Evolutionary conservation across 2,329 filamentous ascomycete species (phyloP), one percentile per base, ranked within the genome.

Genomic region (Colletotrichum orbiculare): DNA sequence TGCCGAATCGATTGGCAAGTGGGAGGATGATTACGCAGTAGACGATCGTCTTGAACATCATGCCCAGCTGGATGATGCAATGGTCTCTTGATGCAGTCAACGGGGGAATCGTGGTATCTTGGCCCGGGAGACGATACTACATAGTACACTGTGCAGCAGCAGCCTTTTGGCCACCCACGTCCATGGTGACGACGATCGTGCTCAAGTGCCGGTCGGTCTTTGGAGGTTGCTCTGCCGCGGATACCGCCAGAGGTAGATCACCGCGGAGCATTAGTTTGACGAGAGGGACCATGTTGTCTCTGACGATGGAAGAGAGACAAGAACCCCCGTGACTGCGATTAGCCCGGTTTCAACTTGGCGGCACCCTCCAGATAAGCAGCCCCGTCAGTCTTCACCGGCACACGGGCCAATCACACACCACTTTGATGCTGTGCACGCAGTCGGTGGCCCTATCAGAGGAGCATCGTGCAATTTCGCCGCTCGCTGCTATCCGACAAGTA

Each of bases 281-380:
- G 33, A 56, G 41, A 49, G 17, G 17, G 15, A 41, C 33, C 38
- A 50, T 64, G 15, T 50, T 65, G 62, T 65, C 59, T 65, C 62
- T 47, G 46, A 48, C 25, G 41, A 65, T 62, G 37, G 46, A 48
- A 65, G 46, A 65, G 57, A 65, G 62, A 65, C 62, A 62, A 65
- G 62, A 65, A 65, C 48, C 62, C 25, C 58, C 58, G 62, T 65
- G 62, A 65, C 62, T 56, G n/a, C 50, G 55, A 10, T 42, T 65
- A 65, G 62, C 62, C 34, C 56, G 57, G 62, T 65, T 65, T 65
- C 58, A 62, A 65, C 41, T 52, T 48, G 42, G 57, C 52, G 52
- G 46, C 57, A 55, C 46, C 57, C 62, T 61, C 38, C 41, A 61
- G 62, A 65, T 53, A 65, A 61, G 62, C 62, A 61, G 62, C 62